Base-by-base conservation (phyloP, 2,329 filamentous ascomycete species). In the Lachnellula hyalina region DNA sequence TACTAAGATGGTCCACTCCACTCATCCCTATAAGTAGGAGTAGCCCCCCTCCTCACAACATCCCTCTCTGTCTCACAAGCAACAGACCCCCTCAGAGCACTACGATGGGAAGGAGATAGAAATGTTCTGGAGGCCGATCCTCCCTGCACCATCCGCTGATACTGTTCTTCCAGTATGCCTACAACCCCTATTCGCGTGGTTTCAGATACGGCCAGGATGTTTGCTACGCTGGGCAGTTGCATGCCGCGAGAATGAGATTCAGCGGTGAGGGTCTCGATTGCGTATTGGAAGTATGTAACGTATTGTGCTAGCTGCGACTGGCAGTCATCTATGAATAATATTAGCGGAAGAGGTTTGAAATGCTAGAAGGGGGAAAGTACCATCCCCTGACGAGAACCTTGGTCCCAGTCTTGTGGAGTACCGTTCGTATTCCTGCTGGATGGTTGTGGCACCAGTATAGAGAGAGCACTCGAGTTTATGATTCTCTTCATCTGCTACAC, bases 351-450 rank as follows among this genome's bases (percentile, higher is more conserved):
- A 19, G 23, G 6, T 3, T 42, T 36, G 2, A 32, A 32, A 32
- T 11, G 28, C 28, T 11, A 8, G 34, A 36, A 15, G 15, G 19
- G 11, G 28, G 19, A 2, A 28, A 21, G 11, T 47, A 55, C 56
- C 47, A 35, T 58, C 56, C 6, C 53, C 52, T 14, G 47, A 51
- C 17, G 52, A 44, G 38, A 55, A 55, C 8, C 47, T 25, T n/a
- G 19, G 41, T 11, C 56, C 56, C 23, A 55, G 40, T 35, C 49
- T 49, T n/a, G 52, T 25, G 14, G 46, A 49, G 32, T 48, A 34
- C 14, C 23, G 14, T 9, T 58, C 53, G 46, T 55, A 58, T 55
- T 58, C 56, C 7, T 47, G n/a, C 34, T 58, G 52, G 2, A 55
- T 47, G 5, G 42, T 51, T 3, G 49, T 42, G 9, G 42, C 49